Base-by-base conservation (phyloP, 306 rosid species). In the Glycine latifolia region DNA sequence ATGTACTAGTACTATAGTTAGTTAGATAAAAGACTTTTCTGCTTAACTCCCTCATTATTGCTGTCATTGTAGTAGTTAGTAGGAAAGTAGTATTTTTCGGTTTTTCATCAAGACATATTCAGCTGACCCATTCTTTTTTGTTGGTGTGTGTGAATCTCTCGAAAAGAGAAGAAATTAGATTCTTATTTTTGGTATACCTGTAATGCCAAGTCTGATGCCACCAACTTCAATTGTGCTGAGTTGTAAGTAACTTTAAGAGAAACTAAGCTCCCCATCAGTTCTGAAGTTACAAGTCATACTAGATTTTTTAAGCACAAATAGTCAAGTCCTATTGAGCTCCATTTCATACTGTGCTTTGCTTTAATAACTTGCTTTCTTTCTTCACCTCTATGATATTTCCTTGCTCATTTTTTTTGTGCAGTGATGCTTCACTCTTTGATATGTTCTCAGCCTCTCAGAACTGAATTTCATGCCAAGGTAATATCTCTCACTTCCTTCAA, bases 391-490 rank as follows among this genome's bases (percentile, higher is more conserved):
- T 84, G 56, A 74, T 73, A 79, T 74, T 70, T 62, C 65, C 56
- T 44, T 14, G 31, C 72, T 43, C 71, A 48, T 47, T 74, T 26
- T 26, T 68, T 65, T 70, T 35, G 16, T 61, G 79, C 77, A 58
- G 81, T 46, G 76, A 54, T 82, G 86, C 81, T 86, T 78, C 59
- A 43, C 84, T 73, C 49, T 50, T 1, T 75, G 76, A 78, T 59
- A 41, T 78, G 70, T 81, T 77, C 17, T 66, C 69, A 55, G 71
- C 63, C 61, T 81, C 14, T 63, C 26, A 6, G 59, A 78, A 65
- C 55, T 66, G 84, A 82, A 74, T 82, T 78, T 73, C 78, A 78
- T 78, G 39, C 75, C 63, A 68, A 67, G 86, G 89, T 86, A 77
- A 60, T 41, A 8, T 52, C 63, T 82, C 65, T 79, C 67, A 67